These are phyloP conservation scores for Dendrothele bispora DNA, from an alignment of 768 basidiomycete genomes.

Conservation along the genomic window DNA sequence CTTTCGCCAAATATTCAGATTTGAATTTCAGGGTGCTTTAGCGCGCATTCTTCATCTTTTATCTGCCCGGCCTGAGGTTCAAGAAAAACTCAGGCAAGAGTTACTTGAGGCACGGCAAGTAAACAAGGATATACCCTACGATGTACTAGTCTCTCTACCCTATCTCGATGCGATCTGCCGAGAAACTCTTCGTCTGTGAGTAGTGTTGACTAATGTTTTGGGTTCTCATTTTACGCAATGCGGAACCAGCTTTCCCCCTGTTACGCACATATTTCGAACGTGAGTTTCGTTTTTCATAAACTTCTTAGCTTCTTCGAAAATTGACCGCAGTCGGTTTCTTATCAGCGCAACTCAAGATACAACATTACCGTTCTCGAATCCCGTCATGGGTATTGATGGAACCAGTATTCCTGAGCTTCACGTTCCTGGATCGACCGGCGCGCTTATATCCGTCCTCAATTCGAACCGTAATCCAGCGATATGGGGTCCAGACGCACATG, in stretches of 20 bases:
- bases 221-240: background rate
- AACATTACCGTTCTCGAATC: constrained; percentile 34
- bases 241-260: constrained; percentile 24
- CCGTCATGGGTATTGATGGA: constrained; percentile 30
- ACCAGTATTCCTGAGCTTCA: constrained; percentile 17
- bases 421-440: constrained; percentile 26
- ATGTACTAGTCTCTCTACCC: constrained; percentile 33
- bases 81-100: constrained; percentile 37
- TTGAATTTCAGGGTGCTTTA: constrained; percentile 22
- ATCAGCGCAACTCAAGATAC: constrained; percentile 28
- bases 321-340: background rate
- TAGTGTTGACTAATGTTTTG: background rate
- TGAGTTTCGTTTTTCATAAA: constrained; percentile 13
- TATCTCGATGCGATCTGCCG: constrained; percentile 41
- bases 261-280: constrained; percentile 19
- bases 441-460: constrained; percentile 18
- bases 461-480: constrained; percentile 34
- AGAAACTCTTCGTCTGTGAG: constrained; percentile 39
- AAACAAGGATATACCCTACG: constrained; percentile 31
- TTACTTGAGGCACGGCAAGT: constrained; percentile 25
- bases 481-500: constrained; percentile 42
- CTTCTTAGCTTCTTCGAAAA: background rate
- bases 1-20: background rate
- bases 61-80: constrained; percentile 32
- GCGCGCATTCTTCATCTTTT: constrained; percentile 32